Evolutionary conservation across 495 filamentous ascomycete species (phyloP), one percentile per base, ranked within the genome.

Genomic region (Xylaria acuta): DNA sequence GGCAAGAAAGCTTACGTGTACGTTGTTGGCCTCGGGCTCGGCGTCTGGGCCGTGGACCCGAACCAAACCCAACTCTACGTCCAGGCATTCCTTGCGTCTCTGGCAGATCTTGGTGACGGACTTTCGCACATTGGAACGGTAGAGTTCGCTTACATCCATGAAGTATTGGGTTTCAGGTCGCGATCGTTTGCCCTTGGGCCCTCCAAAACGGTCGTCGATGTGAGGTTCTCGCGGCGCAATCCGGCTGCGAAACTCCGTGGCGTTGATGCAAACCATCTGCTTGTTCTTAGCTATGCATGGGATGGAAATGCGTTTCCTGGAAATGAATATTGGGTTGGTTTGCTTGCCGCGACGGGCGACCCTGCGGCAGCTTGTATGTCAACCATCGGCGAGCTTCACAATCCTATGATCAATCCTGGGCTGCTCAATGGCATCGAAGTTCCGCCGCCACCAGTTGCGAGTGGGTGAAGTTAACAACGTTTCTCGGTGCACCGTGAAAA

Each of bases 241-340:
- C 80, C 81, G 9, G 79, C 81, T 1, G 76, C 74, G 36, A 79
- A 79, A 54, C 62, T 82, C 16, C 0, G 22, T 22, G 70, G 71
- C 27, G 6, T 63, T 9, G 69, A 75, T 16, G 60, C 43, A 1
- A 38, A 66, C 18, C 72, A 78, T 18, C 70, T 82, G 5, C 80
- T 82, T 1, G 80, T 82, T n/a, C 11, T 83, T 30, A 80, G 77
- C 63, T 83, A 80, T 49, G 79, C 81, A 3, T 83, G 81, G 79
- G 79, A 83, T 51, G 81, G 76, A 2, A 83, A 83, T 27, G 45
- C 80, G 0, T 82, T 80, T 49, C 81, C 81, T 0, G 80, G 81
- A 0, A 82, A 83, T 49, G 79, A 82, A 54, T 83, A 81, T 40
- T 83, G 81, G 81, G 9, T 54, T 0, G 79, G 79, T 3, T 38